These are phyloP conservation scores for Salix suchowensis DNA, from an alignment of 345 rosid species.

Conservation along the genomic window DNA sequence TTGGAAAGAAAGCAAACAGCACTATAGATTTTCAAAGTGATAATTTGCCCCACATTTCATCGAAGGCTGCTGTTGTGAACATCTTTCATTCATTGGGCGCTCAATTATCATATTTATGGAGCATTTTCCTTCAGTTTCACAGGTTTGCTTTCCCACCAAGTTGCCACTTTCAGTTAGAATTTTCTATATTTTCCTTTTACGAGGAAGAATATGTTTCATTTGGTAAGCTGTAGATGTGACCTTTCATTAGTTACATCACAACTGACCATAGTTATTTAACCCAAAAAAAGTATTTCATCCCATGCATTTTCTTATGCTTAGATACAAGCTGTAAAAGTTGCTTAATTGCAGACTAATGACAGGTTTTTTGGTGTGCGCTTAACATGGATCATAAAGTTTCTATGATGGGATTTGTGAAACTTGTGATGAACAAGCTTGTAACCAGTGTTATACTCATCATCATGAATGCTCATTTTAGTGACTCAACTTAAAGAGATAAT, in stretches of 20 bases:
- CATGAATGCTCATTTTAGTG: neutral
- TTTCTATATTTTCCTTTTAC: neutral
- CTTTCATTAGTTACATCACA: neutral
- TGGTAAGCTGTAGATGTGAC: neutral
- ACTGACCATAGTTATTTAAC: neutral
- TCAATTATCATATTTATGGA: constrained; percentile 73
- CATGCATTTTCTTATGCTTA: neutral
- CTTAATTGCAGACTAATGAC: neutral
- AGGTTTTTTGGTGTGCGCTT: neutral
- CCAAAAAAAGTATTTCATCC: neutral
- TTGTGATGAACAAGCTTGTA: neutral
- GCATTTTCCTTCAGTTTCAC: constrained; percentile 73
- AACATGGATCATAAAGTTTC: neutral
- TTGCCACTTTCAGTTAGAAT: neutral
- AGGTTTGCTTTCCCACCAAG: constrained; percentile 44
- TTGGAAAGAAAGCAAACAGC: constrained; percentile 46
- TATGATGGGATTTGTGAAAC: neutral
- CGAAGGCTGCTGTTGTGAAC: constrained; percentile 48
- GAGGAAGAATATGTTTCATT: neutral
- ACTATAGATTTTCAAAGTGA: constrained; percentile 37
- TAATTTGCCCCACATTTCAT: constrained; percentile 35
- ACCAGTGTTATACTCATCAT: neutral
- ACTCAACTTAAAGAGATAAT: neutral
- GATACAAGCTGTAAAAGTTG: neutral
- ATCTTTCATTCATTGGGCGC: constrained; percentile 54